These are phyloP conservation scores for Malus sieversii DNA, from an alignment of 306 rosid species.

Conservation along the genomic window DNA sequence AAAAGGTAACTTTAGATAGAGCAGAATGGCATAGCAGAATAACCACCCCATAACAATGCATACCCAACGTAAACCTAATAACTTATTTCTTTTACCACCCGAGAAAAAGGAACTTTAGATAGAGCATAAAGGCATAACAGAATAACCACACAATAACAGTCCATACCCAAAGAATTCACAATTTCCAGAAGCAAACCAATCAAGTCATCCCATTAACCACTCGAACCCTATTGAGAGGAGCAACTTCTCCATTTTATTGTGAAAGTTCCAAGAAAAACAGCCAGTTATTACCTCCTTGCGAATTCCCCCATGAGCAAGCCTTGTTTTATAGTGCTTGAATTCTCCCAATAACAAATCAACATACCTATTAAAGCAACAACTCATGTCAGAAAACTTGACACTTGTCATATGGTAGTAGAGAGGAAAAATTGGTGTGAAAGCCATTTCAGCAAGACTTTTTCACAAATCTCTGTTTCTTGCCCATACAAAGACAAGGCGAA, in stretches of 20 bases:
- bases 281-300: slow-evolving; percentile 68
- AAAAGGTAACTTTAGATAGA: not conserved
- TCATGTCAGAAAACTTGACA: slow-evolving; percentile 26
- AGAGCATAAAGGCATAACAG: too few species aligned
- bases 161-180: not conserved
- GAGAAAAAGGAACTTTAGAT: too few species aligned
- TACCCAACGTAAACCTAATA: too few species aligned
- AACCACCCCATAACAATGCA: not conserved
- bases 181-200: not conserved
- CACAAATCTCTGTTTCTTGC: not conserved
- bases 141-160: too few species aligned
- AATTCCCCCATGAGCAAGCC: slow-evolving; percentile 82
- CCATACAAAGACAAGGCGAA: not conserved
- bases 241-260: not conserved
- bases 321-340: slow-evolving; percentile 96
- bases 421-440: not conserved
- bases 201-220: not conserved
- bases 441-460: not conserved
- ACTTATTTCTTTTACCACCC: too few species aligned
- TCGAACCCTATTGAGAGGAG: not conserved
- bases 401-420: slow-evolving; percentile 5
- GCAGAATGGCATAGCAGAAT: not conserved
- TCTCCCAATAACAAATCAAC: slow-evolving; percentile 96
- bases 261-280: slow-evolving; percentile 1
- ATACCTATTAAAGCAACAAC: slow-evolving; percentile 50